Conservation (phyloP, 2,329 filamentous ascomycete species). For the Cercospora berteroae region DNA sequence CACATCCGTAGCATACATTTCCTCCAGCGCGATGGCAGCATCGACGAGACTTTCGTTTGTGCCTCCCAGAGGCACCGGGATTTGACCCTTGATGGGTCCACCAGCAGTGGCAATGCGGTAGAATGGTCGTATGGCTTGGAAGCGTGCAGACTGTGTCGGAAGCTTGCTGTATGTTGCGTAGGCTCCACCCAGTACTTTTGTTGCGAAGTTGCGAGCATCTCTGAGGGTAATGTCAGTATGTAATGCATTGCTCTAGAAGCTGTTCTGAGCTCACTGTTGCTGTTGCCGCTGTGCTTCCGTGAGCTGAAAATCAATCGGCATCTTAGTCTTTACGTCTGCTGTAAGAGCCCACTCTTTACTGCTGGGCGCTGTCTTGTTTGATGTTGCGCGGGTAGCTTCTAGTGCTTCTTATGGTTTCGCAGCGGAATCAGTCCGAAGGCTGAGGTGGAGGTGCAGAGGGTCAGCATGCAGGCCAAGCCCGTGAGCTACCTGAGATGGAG, state of each 20-base stretch:
- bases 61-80: slow-evolving; percentile 50
- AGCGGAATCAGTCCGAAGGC: not conserved
- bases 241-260: not conserved
- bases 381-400: not conserved
- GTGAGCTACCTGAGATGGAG: slow-evolving; percentile 5
- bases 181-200: slow-evolving; percentile 30
- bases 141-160: slow-evolving; percentile 41
- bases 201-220: slow-evolving; percentile 33
- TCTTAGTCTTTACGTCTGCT: not conserved
- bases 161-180: slow-evolving; percentile 30
- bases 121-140: slow-evolving; percentile 49
- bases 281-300: slow-evolving; percentile 6
- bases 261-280: not conserved
- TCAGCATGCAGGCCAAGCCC: slow-evolving; percentile 1
- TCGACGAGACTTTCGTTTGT: slow-evolving; percentile 48
- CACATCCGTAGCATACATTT: slow-evolving; percentile 54
- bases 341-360: not conserved
- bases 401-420: not conserved
- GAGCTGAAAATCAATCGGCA: slow-evolving; percentile 16
- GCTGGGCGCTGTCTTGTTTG: not conserved
- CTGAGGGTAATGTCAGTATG: not conserved
- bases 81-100: slow-evolving; percentile 51
- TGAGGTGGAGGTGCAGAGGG: not conserved
- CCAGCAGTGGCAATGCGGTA: slow-evolving; percentile 47
- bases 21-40: slow-evolving; percentile 53